phyloP scores from a whole-genome alignment of 441 rosid genomes.

The Adansonia madagascariensis region DNA sequence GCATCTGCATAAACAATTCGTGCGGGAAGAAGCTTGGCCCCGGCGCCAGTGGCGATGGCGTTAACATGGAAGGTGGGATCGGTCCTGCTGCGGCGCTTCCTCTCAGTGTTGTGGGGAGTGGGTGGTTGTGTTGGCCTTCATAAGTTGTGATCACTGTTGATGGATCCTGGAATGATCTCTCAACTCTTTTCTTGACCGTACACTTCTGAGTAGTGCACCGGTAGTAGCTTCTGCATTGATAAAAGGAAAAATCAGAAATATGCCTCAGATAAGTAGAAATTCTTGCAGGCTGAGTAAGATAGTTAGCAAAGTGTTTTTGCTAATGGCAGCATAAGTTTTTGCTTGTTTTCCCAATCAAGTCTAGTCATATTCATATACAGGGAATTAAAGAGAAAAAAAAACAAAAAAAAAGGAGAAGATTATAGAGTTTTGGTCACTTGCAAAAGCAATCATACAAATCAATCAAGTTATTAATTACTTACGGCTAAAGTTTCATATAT shows the following conservation, averaged over 20 bases:
- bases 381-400: neutral
- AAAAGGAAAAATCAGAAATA: neutral
- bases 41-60: constrained; percentile 20
- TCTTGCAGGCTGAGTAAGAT: neutral
- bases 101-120: constrained; percentile 56
- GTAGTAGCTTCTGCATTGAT: constrained; percentile 62
- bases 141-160: constrained; percentile 62
- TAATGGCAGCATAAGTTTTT: neutral
- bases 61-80: constrained; percentile 38
- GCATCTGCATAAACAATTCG: constrained; percentile 45
- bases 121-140: constrained; percentile 77
- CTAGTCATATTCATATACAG: neutral
- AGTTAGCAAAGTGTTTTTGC: neutral
- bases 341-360: neutral
- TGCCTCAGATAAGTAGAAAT: neutral
- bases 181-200: constrained; percentile 69
- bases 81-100: constrained; percentile 43
- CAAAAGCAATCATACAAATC: neutral
- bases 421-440: neutral
- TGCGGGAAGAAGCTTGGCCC: constrained; percentile 40
- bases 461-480: constrained; percentile 5
- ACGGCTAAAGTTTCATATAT: constrained; percentile 1
- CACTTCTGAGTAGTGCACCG: constrained; percentile 77
- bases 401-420: no score
- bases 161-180: constrained; percentile 71